Evolutionary conservation across 2,329 filamentous ascomycete species (phyloP).

Genomic region (Pestalotiopsis sp.): DNA sequence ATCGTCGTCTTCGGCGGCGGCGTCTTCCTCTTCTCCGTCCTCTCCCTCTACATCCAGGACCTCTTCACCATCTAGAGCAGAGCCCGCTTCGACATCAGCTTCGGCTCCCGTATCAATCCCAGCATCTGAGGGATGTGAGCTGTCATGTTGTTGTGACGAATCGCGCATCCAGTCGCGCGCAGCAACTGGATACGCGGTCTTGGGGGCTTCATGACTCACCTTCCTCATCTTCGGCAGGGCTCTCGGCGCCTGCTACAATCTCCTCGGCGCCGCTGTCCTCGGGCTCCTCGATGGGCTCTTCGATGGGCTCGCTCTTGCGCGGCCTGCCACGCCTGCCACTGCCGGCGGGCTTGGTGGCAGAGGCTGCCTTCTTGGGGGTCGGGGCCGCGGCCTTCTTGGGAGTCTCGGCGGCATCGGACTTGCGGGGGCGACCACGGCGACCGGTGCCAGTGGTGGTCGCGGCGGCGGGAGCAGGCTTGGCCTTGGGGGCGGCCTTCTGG

Average conservation of each 20-base stretch:
- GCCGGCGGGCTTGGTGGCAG: conserved; percentile 21
- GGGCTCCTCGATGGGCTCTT: conserved; percentile 17
- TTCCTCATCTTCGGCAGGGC: conserved; percentile 16
- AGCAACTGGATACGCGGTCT: neutral
- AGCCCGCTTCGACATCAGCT: conserved; percentile 22
- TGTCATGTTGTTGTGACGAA: conserved; percentile 5
- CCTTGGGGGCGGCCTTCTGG: conserved; percentile 28
- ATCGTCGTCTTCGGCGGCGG: conserved; percentile 13
- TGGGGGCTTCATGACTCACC: neutral
- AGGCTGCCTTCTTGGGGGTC: conserved; percentile 16
- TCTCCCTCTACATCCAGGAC: conserved; percentile 11
- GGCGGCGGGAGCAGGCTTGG: conserved; percentile 10
- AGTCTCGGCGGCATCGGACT: conserved; percentile 21
- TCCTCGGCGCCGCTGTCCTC: conserved; percentile 28
- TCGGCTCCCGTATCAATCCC: conserved; percentile 19
- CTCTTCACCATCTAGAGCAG: conserved; percentile 18
- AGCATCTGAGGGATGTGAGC: conserved; percentile 13
- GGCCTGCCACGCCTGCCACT: conserved; percentile 22
- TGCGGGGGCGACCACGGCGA: conserved; percentile 34
- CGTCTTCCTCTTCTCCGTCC: conserved; percentile 19
- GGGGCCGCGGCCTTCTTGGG: conserved; percentile 29
- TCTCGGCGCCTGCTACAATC: conserved; percentile 14
- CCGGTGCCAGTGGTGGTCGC: conserved; percentile 16
- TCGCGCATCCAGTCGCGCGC: neutral
- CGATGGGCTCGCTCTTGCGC: conserved; percentile 23